A percentile compares a stretch with the other conserved stretches of the same genome.
These are phyloP conservation scores for Hydnomerulius pinastri DNA, from an alignment of 768 basidiomycete species.

Conservation along the genomic window DNA sequence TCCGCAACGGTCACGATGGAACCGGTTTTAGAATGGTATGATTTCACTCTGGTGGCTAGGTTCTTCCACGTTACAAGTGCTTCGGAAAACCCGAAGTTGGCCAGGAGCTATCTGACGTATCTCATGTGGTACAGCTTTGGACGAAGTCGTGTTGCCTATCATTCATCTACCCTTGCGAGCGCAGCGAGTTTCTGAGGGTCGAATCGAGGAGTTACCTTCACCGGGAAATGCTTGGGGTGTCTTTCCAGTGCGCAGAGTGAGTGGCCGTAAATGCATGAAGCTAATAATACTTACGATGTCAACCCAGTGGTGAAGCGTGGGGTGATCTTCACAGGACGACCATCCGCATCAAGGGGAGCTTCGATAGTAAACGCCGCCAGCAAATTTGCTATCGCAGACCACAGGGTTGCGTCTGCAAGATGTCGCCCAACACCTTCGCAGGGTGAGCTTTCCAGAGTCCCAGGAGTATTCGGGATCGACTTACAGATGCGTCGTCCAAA, in stretches of 20 bases:
- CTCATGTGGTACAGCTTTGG: background rate
- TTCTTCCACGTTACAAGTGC: no score
- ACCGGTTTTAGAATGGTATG: no score
- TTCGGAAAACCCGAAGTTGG: no score
- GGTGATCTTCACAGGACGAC: background rate
- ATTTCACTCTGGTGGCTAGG: no score
- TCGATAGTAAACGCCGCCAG: background rate
- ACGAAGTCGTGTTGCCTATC: background rate
- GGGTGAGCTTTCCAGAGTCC: background rate
- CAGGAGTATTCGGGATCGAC: background rate
- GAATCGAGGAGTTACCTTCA: background rate
- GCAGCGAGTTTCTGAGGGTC: background rate
- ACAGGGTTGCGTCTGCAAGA: background rate
- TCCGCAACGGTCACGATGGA: no score
- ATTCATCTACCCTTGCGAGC: background rate
- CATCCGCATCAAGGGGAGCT: background rate
- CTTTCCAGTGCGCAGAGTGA: background rate
- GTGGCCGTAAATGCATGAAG: background rate
- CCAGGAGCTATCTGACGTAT: background rate
- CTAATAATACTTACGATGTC: background rate
- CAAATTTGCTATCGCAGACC: background rate
- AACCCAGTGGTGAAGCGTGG: background rate
- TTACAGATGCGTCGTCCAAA: constrained; percentile 1
- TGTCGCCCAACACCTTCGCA: background rate
- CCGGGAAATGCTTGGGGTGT: background rate